Evolutionary conservation across 1,139 yeast species (phyloP), one percentile per base, ranked within the genome.

Genomic region (Pichia sp.): DNA sequence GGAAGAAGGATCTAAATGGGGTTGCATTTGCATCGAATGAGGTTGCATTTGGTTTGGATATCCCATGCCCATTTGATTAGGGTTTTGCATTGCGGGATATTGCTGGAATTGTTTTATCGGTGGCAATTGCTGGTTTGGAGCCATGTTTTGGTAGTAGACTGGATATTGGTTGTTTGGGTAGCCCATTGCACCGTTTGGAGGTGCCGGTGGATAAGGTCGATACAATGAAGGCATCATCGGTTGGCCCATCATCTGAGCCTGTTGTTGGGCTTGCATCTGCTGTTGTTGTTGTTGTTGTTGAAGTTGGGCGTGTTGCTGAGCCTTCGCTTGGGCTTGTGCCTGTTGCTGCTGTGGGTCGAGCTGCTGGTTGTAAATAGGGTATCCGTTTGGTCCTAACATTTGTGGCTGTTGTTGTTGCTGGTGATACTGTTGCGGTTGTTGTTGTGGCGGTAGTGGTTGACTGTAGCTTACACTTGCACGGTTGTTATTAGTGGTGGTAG

Each of bases 211-310:
- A 33, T 32, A 45, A 38, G 44, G 41, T 36, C 33, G 51, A 21
- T 37, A 40, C 14, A 47, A 11, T 3, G 41, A 42, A 11, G 42
- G 42, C 31, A 38, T 30, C 20, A 32, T 38, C 24, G 32, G 42
- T 28, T 42, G 52, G 15, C 24, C 31, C 34, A 40, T 40, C 37
- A 40, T 28, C 12, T 32, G 43, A n/a, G 46, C 37, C 32, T 42
- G 46, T 10, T 31, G 30, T 11, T 33, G 49, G 3, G 47, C 44
- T 14, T 41, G 45, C 18, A 19, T 21, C 20, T 42, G 46, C 8
- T 42, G 36, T 21, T 41, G 48, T 34, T 44, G 47, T 19, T 34
- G 40, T 35, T 38, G 45, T 5, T 27, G 37, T 42, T 40, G 38
- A 8, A 34, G 21, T 21, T 35, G 45, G 4, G 22, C 12, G 14